Base-by-base conservation (phyloP, 164 flowering plant species). In the Warburgia ugandensis region DNA sequence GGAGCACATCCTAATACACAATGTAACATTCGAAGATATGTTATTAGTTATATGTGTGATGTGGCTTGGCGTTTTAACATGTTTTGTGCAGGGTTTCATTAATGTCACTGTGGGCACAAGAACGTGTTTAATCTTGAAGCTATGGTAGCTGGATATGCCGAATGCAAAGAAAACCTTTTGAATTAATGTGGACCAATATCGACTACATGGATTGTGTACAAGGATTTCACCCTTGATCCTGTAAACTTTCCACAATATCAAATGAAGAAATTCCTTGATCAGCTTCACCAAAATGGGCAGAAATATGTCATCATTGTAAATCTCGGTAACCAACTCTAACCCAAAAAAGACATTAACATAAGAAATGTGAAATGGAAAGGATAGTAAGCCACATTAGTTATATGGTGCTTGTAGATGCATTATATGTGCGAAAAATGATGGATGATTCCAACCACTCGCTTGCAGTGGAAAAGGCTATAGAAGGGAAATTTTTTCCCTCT, bases 161-260 rank as follows among this genome's bases (percentile, higher is more conserved):
- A 81, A 50, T 95, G 90, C 11, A 12, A 58, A 32, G n/a, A n/a
- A 83, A 85, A 28, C 95, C 97, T 17, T 74, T 89, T 21, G 97
- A 89, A 48, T 92, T 81, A 16, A 85, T 89, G 81, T 89, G 97
- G 95, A 81, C 85, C 1, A 94, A 89, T 51, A 83, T 83, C 28
- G 92, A 89, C 63, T 65, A 89, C 70, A 89, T 89, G 97, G 92
- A 89, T 58, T n/a, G 84, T 32, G 1, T 76, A 52, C 48, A 89
- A 83, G 67, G 92, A 79, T 58, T 89, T 83, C 65, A 89, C 97
- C 10, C 60, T 89, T 4, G 84, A 89, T 63, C 97, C 94, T 11
- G 30, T 79, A 29, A 79, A 81, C 55, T 85, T 79, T 44, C 94
- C 97, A 0, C 13, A 26, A 30, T 68, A 69, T 25, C 23, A 55